Evolutionary conservation across 257 asterid species (phyloP).

Genomic region (Perilla frutescens): DNA sequence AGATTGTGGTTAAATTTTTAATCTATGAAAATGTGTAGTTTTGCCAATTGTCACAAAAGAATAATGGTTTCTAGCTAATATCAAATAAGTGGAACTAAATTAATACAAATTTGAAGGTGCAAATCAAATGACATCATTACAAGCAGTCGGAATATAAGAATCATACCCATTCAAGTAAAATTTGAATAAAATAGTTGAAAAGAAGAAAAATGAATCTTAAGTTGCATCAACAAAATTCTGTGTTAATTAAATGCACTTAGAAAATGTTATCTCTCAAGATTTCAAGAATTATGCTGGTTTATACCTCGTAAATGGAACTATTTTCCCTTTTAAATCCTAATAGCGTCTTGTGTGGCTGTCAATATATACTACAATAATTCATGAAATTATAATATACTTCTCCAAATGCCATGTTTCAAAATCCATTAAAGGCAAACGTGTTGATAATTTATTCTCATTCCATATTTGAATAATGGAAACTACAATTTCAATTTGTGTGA

Average conservation of each 20-base stretch:
- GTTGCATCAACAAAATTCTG: neutral
- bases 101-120: neutral
- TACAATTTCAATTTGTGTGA: slow-evolving; percentile 3
- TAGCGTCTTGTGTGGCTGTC: neutral
- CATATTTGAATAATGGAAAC: slow-evolving; percentile 24
- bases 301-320: slow-evolving; percentile 23
- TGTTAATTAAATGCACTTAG: neutral
- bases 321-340: slow-evolving; percentile 14
- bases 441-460: slow-evolving; percentile 17
- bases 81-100: too few species aligned
- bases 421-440: neutral
- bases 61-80: too few species aligned
- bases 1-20: too few species aligned
- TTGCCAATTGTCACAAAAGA: too few species aligned
- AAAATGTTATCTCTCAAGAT: slow-evolving; percentile 4
- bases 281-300: slow-evolving; percentile 39
- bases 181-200: neutral
- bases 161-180: neutral
- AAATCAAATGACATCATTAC: neutral
- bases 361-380: neutral
- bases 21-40: too few species aligned
- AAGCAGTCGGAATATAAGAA: neutral
- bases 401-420: slow-evolving; percentile 30
- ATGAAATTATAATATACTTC: slow-evolving; percentile 20
- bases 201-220: slow-evolving; percentile 11